Base-by-base conservation (phyloP, 108 stramenopile species). In the Fistulifera solaris region DNA sequence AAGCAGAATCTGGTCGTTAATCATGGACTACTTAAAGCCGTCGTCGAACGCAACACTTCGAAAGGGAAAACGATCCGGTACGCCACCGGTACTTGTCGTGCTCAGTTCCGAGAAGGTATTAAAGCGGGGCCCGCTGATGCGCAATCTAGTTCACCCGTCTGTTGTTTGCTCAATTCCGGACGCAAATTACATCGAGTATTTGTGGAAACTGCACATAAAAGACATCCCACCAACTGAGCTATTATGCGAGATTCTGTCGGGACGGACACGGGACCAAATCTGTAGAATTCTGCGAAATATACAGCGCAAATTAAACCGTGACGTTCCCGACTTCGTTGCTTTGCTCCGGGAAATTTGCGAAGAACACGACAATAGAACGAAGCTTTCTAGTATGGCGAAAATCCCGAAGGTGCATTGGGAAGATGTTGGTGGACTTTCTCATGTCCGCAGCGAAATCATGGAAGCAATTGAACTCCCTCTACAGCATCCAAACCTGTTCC, bases 391-490 rank as follows among this genome's bases (percentile, higher is more conserved):
- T 15, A 50, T 58, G 16, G 19, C 73, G 4, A 51, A 44, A 12
- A 68, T 94, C 17, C 83, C 92, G 0, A 66, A 85, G 39, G 81
- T 89, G 46, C 68, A 68, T 40, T 94, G 92, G 92, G 83, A 92
- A 17, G 99, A 99, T 61, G 84, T 99, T 12, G 99, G 97, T 1
- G 99, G 99, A 38, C 64, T 98, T 58, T 81, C 77, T 26, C 67
- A 92, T 47, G 95, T 97, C 12, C 89, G 97, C 48, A 56, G 75
- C n/a, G 96, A 97, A 74, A 94, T 99, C 49, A 76, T 89, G 80
- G 99, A 99, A 58, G 87, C 95, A 14, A 94, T 99, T n/a, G 95
- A 98, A 67, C 70, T 96, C 56, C 97, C 99, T 50, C 63, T 99
- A 53, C 86, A 93, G 65, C 80, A 98, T 71, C 96, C 97, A 0